Base-by-base conservation (phyloP, 805 yeast genomes). In the Candida rishiriensis region DNA sequence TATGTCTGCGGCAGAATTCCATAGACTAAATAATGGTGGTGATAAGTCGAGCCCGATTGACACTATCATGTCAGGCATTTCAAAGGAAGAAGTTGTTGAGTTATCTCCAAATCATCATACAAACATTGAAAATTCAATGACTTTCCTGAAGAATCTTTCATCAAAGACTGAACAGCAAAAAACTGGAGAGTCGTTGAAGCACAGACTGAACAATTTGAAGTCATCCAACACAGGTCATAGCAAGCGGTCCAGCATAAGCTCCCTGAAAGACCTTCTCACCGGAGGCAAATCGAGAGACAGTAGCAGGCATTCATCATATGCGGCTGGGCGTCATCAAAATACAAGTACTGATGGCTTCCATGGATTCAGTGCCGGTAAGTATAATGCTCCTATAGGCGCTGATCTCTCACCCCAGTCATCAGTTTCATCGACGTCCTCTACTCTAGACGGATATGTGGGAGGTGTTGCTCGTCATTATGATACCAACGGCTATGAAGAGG, bases 81-180 rank as follows among this genome's bases (percentile, higher is more conserved):
- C 60, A n/a, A 56, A 49, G 17, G 63, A 63, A 47, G 67, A 66
- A 44, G 57, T 58, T 32, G 57, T 61, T 4, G 64, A 64, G 37
- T 46, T 66, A 13, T 59, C 67, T 10, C 65, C 69, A 3, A 56
- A 51, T 36, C 54, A 53, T 31, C 54, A 55, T 14, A 51, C 50
- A 18, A 57, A 55, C 21, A 63, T 63, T 29, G 61, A 63, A 47
- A 66, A 65, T 42, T 69, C 65, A 32, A 61, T 70, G 18, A 74
- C 66, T 29, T 71, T 68, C 48, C 43, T 71, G 31, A 66, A 62
- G 40, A 59, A 52, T 21, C 47, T 70, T 17, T 63, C 70, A 11
- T 40, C 45, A 15, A 31, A 41, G 17, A 9, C 29, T 7, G 36
- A 36, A 26, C 53, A 42, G 2, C 60, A 57, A 38, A 55, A 59